Percentiles rank a stretch among this genome's conserved stretches.
Conservation (phyloP, 768 basidiomycete genomes). For the Jaapia argillacea region DNA sequence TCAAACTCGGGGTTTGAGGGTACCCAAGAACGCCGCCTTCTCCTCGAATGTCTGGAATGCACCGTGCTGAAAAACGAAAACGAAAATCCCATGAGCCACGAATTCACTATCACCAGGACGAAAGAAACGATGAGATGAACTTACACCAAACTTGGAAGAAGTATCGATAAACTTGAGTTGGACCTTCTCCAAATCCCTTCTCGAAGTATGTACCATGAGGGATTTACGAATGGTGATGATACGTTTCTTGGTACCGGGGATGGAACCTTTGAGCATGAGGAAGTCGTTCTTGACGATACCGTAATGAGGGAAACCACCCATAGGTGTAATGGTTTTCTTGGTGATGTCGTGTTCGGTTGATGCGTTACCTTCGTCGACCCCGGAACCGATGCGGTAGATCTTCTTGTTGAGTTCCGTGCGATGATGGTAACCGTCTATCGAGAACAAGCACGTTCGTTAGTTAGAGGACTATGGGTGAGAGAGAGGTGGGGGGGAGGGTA, state of each 20-base stretch:
- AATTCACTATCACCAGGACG: not conserved
- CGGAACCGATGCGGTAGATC: slow-evolving; percentile 89
- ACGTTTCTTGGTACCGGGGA: slow-evolving; percentile 97
- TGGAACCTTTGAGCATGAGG: slow-evolving; percentile 92
- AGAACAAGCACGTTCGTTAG: no score
- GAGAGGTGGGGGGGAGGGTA: slow-evolving; percentile 14
- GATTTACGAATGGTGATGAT: slow-evolving; percentile 96
- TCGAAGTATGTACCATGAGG: slow-evolving; percentile 91
- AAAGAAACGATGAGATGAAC: slow-evolving; percentile 20
- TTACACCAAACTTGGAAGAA: slow-evolving; percentile 91
- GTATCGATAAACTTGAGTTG: slow-evolving; percentile 99
- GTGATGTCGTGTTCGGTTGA: slow-evolving; percentile 94
- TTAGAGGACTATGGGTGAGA: slow-evolving; percentile 4
- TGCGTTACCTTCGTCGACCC: slow-evolving; percentile 69
- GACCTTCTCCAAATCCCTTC: slow-evolving; percentile 95
- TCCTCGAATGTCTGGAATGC: slow-evolving; percentile 96
- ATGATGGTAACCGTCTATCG: slow-evolving; percentile 93
- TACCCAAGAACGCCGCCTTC: slow-evolving; percentile 90
- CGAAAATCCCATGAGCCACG: slow-evolving; percentile 1
- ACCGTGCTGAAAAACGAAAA: slow-evolving; percentile 53
- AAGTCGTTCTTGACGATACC: slow-evolving; percentile 99
- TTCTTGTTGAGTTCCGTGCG: slow-evolving; percentile 99
- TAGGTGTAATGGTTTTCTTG: slow-evolving; percentile 87
- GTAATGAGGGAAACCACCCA: slow-evolving; percentile 99
- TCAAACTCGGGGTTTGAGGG: slow-evolving; percentile 79